These are phyloP conservation scores for Colletotrichum orbiculare DNA, from an alignment of 2,329 filamentous ascomycete genomes.

Conservation along the genomic window DNA sequence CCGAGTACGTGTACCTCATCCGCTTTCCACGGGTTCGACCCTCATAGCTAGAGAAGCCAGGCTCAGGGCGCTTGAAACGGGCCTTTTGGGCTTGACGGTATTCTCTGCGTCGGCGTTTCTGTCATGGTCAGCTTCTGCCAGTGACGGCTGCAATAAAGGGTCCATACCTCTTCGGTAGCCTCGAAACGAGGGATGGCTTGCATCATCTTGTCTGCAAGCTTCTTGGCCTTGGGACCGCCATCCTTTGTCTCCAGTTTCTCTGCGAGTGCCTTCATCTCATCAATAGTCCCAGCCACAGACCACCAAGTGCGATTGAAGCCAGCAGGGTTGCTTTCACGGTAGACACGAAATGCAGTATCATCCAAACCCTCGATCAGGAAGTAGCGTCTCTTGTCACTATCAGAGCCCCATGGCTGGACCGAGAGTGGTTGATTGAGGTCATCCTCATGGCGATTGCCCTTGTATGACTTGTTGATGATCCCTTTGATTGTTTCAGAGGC, in stretches of 20 bases:
- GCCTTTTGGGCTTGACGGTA: slow-evolving; percentile 89
- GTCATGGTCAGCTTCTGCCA: slow-evolving; percentile 9
- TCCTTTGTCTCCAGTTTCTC: slow-evolving; percentile 82
- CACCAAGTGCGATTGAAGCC: slow-evolving; percentile 85
- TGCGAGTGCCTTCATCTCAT: slow-evolving; percentile 81
- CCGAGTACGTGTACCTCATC: slow-evolving; percentile 95
- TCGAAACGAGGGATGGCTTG: slow-evolving; percentile 90
- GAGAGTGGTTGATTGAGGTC: slow-evolving; percentile 87
- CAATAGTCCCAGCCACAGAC: slow-evolving; percentile 90
- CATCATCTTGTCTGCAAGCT: slow-evolving; percentile 80
- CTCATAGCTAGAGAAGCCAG: slow-evolving; percentile 93
- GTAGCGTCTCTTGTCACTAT: slow-evolving; percentile 92
- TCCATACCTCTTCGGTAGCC: slow-evolving; percentile 83
- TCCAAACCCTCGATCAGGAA: slow-evolving; percentile 94
- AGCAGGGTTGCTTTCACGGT: slow-evolving; percentile 89
- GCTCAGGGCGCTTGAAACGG: slow-evolving; percentile 86
- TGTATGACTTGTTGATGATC: slow-evolving; percentile 89
- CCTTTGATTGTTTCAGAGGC: slow-evolving; percentile 86
- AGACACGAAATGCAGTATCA: slow-evolving; percentile 93
- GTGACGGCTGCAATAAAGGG: not conserved
- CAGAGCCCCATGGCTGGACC: slow-evolving; percentile 89
- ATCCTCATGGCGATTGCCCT: slow-evolving; percentile 84
- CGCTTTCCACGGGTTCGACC: slow-evolving; percentile 96
- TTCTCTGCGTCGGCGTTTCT: slow-evolving; percentile 94
- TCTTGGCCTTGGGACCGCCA: slow-evolving; percentile 82